Conservation (phyloP, 495 filamentous ascomycete species). For the Podospora bellae-mahoneyi region DNA sequence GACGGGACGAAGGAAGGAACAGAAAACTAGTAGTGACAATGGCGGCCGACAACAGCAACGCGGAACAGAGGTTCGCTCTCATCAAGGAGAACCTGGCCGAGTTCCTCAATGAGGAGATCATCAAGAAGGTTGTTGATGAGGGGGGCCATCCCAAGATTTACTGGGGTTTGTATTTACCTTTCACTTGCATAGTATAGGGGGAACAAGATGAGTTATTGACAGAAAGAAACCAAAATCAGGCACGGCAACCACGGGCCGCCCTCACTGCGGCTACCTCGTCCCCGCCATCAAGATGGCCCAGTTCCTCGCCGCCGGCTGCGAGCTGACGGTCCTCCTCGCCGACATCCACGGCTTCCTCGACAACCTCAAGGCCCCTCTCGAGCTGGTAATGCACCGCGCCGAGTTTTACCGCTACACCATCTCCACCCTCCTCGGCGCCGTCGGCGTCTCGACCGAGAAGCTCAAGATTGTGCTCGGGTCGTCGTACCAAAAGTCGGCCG, state of each 20-base stretch:
- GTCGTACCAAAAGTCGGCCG: slow-evolving; percentile 68
- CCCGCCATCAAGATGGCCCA: slow-evolving; percentile 85
- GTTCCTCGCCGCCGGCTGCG: slow-evolving; percentile 78
- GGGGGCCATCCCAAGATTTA: slow-evolving; percentile 73
- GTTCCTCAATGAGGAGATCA: slow-evolving; percentile 79
- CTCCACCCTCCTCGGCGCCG: slow-evolving; percentile 61
- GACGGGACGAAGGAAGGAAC: not conserved
- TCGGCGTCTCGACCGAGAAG: slow-evolving; percentile 71
- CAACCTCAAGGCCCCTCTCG: slow-evolving; percentile 79
- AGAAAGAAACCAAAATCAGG: slow-evolving; percentile 34
- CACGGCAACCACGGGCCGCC: slow-evolving; percentile 65
- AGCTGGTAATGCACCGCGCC: slow-evolving; percentile 75
- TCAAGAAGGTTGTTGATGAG: slow-evolving; percentile 70
- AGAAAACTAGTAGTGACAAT: slow-evolving; percentile 1
- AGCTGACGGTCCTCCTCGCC: slow-evolving; percentile 76
- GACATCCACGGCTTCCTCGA: slow-evolving; percentile 80
- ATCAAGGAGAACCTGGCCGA: slow-evolving; percentile 82
- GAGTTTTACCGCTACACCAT: slow-evolving; percentile 70
- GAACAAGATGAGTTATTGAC: not conserved
- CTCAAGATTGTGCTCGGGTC: slow-evolving; percentile 82
- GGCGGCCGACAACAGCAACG: slow-evolving; percentile 14
- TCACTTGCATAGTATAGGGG: not conserved
- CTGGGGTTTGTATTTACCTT: slow-evolving; percentile 59
- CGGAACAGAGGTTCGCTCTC: slow-evolving; percentile 43
- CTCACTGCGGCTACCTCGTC: slow-evolving; percentile 67